Evolutionary conservation across 2,329 filamentous ascomycete species (phyloP).

Genomic region (Amesomyces nigricolor): DNA sequence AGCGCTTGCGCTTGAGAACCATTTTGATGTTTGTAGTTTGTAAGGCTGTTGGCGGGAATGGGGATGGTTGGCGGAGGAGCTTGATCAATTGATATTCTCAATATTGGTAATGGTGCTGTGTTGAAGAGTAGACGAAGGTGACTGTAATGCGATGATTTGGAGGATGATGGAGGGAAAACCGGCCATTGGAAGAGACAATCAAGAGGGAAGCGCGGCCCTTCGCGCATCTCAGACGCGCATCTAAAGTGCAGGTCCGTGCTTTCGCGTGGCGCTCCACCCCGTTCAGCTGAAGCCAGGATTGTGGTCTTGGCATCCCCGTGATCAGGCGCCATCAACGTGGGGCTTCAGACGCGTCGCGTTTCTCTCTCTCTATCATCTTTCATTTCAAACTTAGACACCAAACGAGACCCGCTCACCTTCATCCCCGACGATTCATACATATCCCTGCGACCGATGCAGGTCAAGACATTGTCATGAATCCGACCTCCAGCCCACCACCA

Average conservation of each 20-base stretch:
- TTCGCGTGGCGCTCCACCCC: not conserved
- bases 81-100: no score
- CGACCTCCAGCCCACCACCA: not conserved
- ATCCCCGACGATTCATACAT: not conserved
- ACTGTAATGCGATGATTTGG: not conserved
- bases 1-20: slow-evolving; percentile 60
- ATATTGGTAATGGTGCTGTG: no score
- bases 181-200: no score
- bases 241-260: slow-evolving; percentile 14
- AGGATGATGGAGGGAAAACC: no score
- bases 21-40: slow-evolving; percentile 30
- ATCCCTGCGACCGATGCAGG: not conserved
- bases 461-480: slow-evolving; percentile 3
- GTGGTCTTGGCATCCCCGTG: slow-evolving; percentile 6
- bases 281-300: not conserved
- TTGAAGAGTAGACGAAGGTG: not conserved
- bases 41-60: not conserved
- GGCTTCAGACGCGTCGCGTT: not conserved
- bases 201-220: no score
- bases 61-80: not conserved
- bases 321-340: slow-evolving; percentile 12
- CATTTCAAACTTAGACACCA: no score
- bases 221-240: slow-evolving; percentile 6
- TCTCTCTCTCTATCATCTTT: not conserved
- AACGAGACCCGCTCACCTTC: not conserved